These are phyloP conservation scores for Leavenworthia alabamica DNA, from an alignment of 345 rosid species.

Conservation along the genomic window DNA sequence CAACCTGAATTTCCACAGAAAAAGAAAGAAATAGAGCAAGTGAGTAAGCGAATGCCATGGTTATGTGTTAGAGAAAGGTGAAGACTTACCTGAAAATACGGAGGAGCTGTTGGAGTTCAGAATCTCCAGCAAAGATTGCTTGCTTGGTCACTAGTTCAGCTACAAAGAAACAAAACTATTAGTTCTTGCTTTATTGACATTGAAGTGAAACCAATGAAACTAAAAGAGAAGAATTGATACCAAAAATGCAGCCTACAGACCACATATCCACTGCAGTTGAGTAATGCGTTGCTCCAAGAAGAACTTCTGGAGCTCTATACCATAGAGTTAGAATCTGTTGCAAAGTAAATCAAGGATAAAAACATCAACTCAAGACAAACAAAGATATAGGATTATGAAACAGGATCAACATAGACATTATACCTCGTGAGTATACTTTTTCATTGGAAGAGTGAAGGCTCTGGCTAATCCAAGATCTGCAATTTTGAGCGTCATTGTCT, in stretches of 20 bases:
- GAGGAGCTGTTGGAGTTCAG: conserved; percentile 92
- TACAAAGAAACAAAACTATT: conserved; percentile 26
- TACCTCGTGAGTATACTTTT: conserved; percentile 60
- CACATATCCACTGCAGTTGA: conserved; percentile 95
- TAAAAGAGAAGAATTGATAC: conserved; percentile 30
- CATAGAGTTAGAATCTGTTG: conserved; percentile 78
- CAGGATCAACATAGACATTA: neutral
- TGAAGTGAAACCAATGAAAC: conserved; percentile 2
- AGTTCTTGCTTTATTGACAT: neutral
- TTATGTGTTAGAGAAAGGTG: neutral
- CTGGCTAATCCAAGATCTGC: conserved; percentile 96
- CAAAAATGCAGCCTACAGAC: conserved; percentile 95
- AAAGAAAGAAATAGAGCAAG: neutral
- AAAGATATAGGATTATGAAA: neutral
- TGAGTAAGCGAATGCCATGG: neutral
- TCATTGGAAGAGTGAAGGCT: conserved; percentile 70
- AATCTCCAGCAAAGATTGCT: conserved; percentile 90
- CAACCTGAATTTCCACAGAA: conserved; percentile 40
- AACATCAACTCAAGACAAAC: neutral
- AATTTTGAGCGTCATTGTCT: conserved; percentile 67
- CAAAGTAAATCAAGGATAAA: neutral
- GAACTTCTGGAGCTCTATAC: conserved; percentile 97
- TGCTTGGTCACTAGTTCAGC: conserved; percentile 79
- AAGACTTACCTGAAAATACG: conserved; percentile 70
- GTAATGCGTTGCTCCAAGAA: conserved; percentile 91